Base-by-base conservation (phyloP, 768 basidiomycete species). In the Pleurotus salmoneostramineus region DNA sequence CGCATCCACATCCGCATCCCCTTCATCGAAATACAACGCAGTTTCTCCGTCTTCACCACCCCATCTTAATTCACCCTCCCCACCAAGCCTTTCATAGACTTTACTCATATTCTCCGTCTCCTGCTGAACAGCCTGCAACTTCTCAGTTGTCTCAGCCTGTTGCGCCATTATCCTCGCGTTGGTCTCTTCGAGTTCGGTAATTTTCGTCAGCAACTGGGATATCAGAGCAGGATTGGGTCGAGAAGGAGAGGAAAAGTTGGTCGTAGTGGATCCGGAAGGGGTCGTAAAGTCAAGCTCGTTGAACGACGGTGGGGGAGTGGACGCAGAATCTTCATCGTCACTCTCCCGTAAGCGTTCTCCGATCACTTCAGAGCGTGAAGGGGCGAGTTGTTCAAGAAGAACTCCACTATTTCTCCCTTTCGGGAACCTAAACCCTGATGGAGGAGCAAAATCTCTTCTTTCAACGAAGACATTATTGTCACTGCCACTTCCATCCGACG, bases 181-280 rank as follows among this genome's bases (percentile, higher is more conserved):
- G 2, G 88, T 82, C 40, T 84, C 79, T 64, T 93, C 89, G 1
- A 93, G 77, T 66, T 93, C 91, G 48, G 79, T 76, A 51, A 93
- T 88, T 72, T 93, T 93, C 12, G 73, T 66, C 44, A 92, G 71
- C 5, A 93, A 80, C 66, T 90, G 86, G 7, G 83, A 75, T n/a
- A 93, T 80, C 54, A 93, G 76, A 61, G 69, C 73, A 62, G 77
- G 83, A 69, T 87, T 79, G 59, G 62, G 77, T 62, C 59, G 77
- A 66, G 44, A 74, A 69, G 59, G 76, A 72, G 68, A 74, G 69
- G 45, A 45, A 2, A 17, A 10, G 37, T 40, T 40, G 3, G n/a
- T 14, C 44, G 66, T 21, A 14, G 3, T 36, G 10, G 27, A 43
- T 11, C 15, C 6, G 15, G 52, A 52, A 35, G 14, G 12, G n/a